A percentile compares a stretch with the other conserved stretches of the same genome.
phyloP scores from a whole-genome alignment of 2,329 filamentous ascomycete species.

The Cephalotrichum gorgonifer region DNA sequence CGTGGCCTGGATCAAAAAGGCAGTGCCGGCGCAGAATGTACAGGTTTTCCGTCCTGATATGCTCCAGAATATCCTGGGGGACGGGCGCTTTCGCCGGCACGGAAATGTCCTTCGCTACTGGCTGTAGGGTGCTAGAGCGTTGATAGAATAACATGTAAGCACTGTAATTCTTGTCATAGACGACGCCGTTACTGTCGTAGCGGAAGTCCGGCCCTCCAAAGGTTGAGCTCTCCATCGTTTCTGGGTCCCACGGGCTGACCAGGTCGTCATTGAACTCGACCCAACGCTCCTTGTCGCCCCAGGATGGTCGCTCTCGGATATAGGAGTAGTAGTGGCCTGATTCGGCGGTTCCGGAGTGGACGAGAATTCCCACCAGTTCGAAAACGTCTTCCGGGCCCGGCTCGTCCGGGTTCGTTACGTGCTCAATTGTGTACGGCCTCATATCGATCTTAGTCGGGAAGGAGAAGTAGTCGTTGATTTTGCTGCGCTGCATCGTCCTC shows the following conservation, averaged over 20 bases:
- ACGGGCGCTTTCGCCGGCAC: slow-evolving; percentile 32
- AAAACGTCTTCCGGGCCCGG: slow-evolving; percentile 63
- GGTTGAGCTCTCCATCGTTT: slow-evolving; percentile 62
- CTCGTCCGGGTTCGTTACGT: slow-evolving; percentile 55
- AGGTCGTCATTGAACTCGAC: slow-evolving; percentile 91
- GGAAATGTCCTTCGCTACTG: slow-evolving; percentile 30
- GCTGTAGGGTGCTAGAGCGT: slow-evolving; percentile 55
- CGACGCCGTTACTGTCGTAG: slow-evolving; percentile 31
- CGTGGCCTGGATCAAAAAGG: slow-evolving; percentile 64
- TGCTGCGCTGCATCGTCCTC: slow-evolving; percentile 66
- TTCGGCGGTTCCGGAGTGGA: slow-evolving; percentile 86
- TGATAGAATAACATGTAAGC: slow-evolving; percentile 99
- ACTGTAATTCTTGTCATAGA: slow-evolving; percentile 64
- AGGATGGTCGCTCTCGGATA: slow-evolving; percentile 65
- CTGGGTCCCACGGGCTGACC: slow-evolving; percentile 65
- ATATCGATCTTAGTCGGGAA: slow-evolving; percentile 82
- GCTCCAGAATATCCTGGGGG: slow-evolving; percentile 34
- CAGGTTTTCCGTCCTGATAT: slow-evolving; percentile 64
- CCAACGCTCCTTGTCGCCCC: slow-evolving; percentile 48
- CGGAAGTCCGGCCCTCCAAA: slow-evolving; percentile 63
- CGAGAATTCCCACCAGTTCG: slow-evolving; percentile 87
- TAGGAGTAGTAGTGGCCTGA: slow-evolving; percentile 97
- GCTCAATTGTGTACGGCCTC: slow-evolving; percentile 79
- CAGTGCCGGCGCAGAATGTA: slow-evolving; percentile 66
- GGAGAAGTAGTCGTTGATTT: slow-evolving; percentile 91